Evolutionary conservation across 768 basidiomycete species (phyloP).

Genomic region (Mycena epipterygia): DNA sequence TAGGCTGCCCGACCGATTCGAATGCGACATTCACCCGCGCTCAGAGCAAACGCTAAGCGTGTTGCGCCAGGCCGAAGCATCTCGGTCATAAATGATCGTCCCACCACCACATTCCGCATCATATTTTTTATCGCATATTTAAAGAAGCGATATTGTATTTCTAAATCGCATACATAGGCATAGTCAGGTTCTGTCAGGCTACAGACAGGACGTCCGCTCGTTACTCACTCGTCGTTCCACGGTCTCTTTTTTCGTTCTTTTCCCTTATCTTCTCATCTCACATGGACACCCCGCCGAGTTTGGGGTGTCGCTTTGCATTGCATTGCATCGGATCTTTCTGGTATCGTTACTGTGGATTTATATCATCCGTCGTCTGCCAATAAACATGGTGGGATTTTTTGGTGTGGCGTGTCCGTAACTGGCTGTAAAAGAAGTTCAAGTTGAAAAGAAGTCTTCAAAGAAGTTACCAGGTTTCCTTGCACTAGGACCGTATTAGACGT

Average conservation of each 20-base stretch:
- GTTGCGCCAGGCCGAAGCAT: constrained; percentile 50
- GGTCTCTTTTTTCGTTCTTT: not conserved
- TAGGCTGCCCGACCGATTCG: constrained; percentile 64
- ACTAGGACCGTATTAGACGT: too few species aligned
- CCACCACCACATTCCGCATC: not conserved
- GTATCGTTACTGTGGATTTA: too few species aligned
- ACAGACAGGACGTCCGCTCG: constrained; percentile 23
- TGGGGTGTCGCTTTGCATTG: not conserved
- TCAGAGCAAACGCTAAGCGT: constrained; percentile 59
- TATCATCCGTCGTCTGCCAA: too few species aligned
- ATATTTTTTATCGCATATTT: constrained; percentile 35
- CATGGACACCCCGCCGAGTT: not conserved
- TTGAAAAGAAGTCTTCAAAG: too few species aligned
- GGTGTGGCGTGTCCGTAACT: too few species aligned
- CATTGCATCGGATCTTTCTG: too few species aligned
- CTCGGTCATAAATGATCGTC: constrained; percentile 24
- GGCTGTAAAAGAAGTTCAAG: too few species aligned
- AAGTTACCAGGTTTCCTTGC: too few species aligned
- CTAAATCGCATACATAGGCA: constrained; percentile 3
- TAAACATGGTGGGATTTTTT: too few species aligned
- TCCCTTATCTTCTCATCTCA: constrained; percentile 5
- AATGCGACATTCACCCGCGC: constrained; percentile 64
- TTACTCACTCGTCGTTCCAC: too few species aligned
- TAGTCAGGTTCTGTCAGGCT: constrained; percentile 20
- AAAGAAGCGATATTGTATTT: constrained; percentile 34